Conservation (phyloP, 257 asterid genomes). For the Primulina tabacum region DNA sequence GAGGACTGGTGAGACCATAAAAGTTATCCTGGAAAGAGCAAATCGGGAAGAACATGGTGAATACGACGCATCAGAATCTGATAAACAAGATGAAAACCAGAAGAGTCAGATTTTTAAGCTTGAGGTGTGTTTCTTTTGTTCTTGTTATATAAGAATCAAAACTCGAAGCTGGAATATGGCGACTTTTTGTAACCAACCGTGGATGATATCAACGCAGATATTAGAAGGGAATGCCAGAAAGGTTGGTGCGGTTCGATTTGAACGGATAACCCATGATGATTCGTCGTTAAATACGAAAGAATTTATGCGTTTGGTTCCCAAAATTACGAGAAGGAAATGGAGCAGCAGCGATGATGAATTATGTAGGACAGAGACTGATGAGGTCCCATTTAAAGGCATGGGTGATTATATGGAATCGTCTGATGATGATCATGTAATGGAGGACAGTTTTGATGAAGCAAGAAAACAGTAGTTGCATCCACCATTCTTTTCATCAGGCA, state of each 20-base stretch:
- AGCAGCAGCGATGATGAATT: conserved; percentile 37
- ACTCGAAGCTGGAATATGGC: background rate
- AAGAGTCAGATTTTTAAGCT: conserved; percentile 81
- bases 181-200: conserved; percentile 7
- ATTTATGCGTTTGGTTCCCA: conserved; percentile 58
- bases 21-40: conserved; percentile 76
- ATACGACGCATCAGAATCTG: conserved; percentile 58
- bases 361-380: conserved; percentile 36
- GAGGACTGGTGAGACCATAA: conserved; percentile 87
- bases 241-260: conserved; percentile 91
- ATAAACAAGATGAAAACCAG: conserved; percentile 49
- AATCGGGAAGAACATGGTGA: conserved; percentile 64
- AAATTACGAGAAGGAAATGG: conserved; percentile 64
- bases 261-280: conserved; percentile 55
- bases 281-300: conserved; percentile 40
- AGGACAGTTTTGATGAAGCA: conserved; percentile 44
- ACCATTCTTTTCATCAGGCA: background rate
- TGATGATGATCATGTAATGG: conserved; percentile 47
- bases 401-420: conserved; percentile 3
- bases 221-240: conserved; percentile 96
- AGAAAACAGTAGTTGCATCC: conserved; percentile 34
- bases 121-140: conserved; percentile 49
- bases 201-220: conserved; percentile 51
- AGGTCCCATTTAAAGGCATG: conserved; percentile 30
- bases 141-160: background rate